These are phyloP conservation scores for Sphagnum contortum DNA, from an alignment of 225 moss, liverwort and hornwort species.

Conservation along the genomic window DNA sequence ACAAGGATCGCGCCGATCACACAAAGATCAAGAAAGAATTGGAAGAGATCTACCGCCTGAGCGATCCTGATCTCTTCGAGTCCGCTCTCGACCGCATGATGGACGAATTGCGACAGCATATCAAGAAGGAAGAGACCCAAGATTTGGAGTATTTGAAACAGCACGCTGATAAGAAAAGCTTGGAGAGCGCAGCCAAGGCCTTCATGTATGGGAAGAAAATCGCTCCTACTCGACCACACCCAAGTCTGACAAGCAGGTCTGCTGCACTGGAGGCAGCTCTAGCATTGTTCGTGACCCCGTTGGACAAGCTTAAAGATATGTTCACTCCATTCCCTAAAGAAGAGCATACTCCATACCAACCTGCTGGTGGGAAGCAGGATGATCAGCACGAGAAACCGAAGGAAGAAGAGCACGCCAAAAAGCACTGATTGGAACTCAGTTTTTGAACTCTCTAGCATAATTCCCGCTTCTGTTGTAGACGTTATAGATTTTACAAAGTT, in stretches of 20 bases:
- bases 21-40: constrained; percentile 13
- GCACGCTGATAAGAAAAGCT: constrained; percentile 1
- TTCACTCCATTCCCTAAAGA: neutral
- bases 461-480: too few relatives aligned
- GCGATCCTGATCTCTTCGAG: constrained; percentile 6
- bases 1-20: constrained; percentile 21
- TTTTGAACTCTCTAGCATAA: too few relatives aligned
- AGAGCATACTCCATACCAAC: too few relatives aligned
- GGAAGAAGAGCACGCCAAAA: too few relatives aligned
- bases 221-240: constrained; percentile 6
- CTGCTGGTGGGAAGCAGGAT: too few relatives aligned
- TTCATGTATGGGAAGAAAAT: constrained; percentile 8
- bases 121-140: constrained; percentile 18
- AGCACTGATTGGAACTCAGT: too few relatives aligned
- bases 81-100: constrained; percentile 10
- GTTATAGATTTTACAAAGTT: too few relatives aligned
- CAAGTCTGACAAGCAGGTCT: constrained; percentile 7
- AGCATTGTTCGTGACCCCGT: constrained; percentile 6
- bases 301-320: constrained; percentile 9
- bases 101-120: constrained; percentile 16
- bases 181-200: constrained; percentile 1
- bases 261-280: constrained; percentile 5
- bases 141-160: constrained; percentile 11
- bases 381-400: too few relatives aligned
- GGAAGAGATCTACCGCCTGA: neutral